phyloP scores from a whole-genome alignment of 192 early-diverging fungal species.

The Paraglomus occultum region DNA sequence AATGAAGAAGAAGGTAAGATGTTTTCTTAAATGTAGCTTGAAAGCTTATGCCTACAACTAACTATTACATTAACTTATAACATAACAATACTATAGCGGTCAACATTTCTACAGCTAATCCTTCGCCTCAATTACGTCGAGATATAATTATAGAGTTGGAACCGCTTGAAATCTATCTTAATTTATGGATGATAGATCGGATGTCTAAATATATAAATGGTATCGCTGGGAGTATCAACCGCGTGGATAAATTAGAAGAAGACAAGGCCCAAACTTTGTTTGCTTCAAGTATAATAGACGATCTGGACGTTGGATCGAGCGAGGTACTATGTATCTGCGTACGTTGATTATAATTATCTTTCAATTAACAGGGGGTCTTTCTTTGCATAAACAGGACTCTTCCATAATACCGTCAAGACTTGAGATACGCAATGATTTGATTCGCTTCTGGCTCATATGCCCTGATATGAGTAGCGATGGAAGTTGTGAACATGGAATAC shows the following conservation, averaged over 20 bases:
- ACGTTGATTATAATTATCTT: neutral
- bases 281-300: conserved; percentile 38
- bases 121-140: neutral
- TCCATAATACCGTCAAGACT: neutral
- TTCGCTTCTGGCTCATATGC: conserved; percentile 22
- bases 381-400: neutral
- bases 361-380: neutral
- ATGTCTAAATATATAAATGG: conserved; percentile 43
- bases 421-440: neutral
- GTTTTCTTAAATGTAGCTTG: too few species aligned
- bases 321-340: conserved; percentile 29
- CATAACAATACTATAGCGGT: too few species aligned
- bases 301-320: conserved; percentile 25
- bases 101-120: too few species aligned
- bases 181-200: conserved; percentile 44
- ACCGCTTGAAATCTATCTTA: conserved; percentile 48
- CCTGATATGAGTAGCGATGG: conserved; percentile 11
- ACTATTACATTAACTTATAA: too few species aligned
- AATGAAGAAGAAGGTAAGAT: too few species aligned
- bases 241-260: neutral
- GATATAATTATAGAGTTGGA: conserved; percentile 47
- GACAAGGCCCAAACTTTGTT: conserved; percentile 10
- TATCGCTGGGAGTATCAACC: conserved; percentile 28
- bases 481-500: conserved; percentile 9
- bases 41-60: too few species aligned